A percentile compares a stretch with the other conserved stretches of the same genome.
phyloP scores from a whole-genome alignment of 345 rosid genomes.

The Xanthoceras sorbifolium region DNA sequence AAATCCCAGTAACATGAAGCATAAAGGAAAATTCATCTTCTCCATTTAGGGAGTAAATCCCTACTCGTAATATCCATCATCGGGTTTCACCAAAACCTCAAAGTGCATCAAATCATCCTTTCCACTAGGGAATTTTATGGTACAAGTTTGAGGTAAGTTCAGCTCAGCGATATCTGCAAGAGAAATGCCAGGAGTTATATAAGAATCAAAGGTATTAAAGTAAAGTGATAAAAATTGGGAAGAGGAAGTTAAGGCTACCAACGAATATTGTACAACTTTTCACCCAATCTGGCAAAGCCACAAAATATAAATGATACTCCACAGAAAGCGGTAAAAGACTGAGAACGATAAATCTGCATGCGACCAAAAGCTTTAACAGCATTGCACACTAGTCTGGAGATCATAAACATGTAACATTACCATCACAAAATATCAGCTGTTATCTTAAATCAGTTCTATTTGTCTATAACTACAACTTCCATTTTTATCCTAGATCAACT shows the following conservation, averaged over 20 bases:
- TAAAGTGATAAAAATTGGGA: neutral
- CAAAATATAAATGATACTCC: neutral
- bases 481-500: neutral
- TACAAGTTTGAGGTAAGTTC: constrained; percentile 73
- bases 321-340: neutral
- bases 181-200: neutral
- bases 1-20: neutral
- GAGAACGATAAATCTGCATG: neutral
- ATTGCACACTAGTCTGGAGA: neutral
- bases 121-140: constrained; percentile 73
- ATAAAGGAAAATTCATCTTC: constrained; percentile 1
- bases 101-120: constrained; percentile 85
- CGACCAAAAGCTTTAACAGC: neutral
- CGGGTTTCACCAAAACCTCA: constrained; percentile 76
- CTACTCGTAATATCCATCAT: constrained; percentile 85
- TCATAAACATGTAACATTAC: neutral
- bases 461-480: neutral
- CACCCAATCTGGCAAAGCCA: neutral
- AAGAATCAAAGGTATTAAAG: neutral
- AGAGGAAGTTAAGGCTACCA: neutral
- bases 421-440: neutral
- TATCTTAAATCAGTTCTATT: neutral
- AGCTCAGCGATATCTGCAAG: constrained; percentile 68
- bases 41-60: constrained; percentile 17
- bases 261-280: neutral